A percentile compares a stretch with the other conserved stretches of the same genome.
Conservation (phyloP, 306 rosid species). For the Ziziphus jujuba region DNA sequence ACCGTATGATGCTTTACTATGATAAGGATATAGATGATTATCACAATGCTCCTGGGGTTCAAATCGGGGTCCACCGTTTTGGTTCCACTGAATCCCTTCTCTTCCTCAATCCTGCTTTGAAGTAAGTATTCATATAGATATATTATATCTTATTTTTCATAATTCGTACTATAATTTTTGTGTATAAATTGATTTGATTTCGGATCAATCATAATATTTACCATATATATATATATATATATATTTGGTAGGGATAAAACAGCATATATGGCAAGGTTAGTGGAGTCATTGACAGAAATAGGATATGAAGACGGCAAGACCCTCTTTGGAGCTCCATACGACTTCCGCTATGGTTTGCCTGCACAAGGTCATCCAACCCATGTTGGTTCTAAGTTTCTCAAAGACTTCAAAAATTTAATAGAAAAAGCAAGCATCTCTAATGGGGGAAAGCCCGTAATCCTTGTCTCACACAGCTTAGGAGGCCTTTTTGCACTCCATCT, state of each 20-base stretch:
- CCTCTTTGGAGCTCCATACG: conserved; percentile 90
- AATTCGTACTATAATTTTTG: too few species aligned
- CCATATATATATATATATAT: too few species aligned
- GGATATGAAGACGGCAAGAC: conserved; percentile 67
- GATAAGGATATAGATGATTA: conserved; percentile 56
- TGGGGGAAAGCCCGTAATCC: conserved; percentile 67
- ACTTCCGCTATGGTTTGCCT: conserved; percentile 86
- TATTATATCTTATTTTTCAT: too few species aligned
- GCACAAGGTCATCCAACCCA: conserved; percentile 59
- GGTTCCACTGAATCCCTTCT: conserved; percentile 75
- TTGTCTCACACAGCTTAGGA: conserved; percentile 82
- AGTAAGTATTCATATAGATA: conserved; percentile 37
- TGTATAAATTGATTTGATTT: too few species aligned
- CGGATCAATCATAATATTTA: too few species aligned
- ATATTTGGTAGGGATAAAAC: conserved; percentile 45
- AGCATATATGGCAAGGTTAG: conserved; percentile 65
- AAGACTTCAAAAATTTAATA: conserved; percentile 64
- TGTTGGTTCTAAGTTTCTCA: conserved; percentile 69
- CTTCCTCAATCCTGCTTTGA: conserved; percentile 73
- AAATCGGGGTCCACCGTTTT: conserved; percentile 64
- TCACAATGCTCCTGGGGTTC: conserved; percentile 62
- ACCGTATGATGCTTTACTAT: conserved; percentile 76
- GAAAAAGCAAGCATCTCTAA: conserved; percentile 68
- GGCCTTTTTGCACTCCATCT: conserved; percentile 69
- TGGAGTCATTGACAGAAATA: conserved; percentile 51